Percentiles rank a stretch among this genome's conserved stretches.
Evolutionary conservation across 2,329 filamentous ascomycete species (phyloP).

Genomic region (Aspergillus novofumigatus): DNA sequence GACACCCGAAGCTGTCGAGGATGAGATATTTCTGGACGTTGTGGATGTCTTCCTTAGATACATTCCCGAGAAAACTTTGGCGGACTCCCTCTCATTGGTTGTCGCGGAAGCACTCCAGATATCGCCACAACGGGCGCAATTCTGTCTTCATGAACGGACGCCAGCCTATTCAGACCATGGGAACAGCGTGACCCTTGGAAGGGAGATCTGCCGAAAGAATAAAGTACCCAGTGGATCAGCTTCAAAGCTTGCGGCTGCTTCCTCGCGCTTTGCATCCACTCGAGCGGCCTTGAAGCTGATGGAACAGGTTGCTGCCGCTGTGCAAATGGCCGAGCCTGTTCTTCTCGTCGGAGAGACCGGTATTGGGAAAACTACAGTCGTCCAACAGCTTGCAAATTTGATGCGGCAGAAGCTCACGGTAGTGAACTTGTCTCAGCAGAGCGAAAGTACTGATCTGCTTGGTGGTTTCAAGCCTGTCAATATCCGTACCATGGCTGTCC

Average conservation of each 20-base stretch:
- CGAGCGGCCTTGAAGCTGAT: slow-evolving; percentile 77
- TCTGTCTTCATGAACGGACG: slow-evolving; percentile 69
- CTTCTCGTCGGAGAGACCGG: slow-evolving; percentile 97
- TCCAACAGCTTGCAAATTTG: slow-evolving; percentile 83
- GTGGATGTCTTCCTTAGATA: slow-evolving; percentile 88
- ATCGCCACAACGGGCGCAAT: slow-evolving; percentile 73
- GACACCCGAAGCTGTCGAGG: slow-evolving; percentile 65
- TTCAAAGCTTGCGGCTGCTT: slow-evolving; percentile 35
- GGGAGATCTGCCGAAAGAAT: slow-evolving; percentile 56
- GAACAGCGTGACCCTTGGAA: slow-evolving; percentile 59
- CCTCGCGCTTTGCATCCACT: slow-evolving; percentile 73
- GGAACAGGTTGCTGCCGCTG: slow-evolving; percentile 80
- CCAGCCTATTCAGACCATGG: slow-evolving; percentile 64
- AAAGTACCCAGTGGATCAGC: slow-evolving; percentile 49
- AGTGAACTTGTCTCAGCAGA: slow-evolving; percentile 96
- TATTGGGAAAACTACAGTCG: slow-evolving; percentile 94
- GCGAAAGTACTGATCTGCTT: slow-evolving; percentile 90
- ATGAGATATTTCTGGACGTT: slow-evolving; percentile 90
- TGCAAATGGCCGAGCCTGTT: slow-evolving; percentile 81
- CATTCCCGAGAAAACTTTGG: slow-evolving; percentile 62
- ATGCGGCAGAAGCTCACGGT: slow-evolving; percentile 83
- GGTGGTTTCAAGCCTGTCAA: slow-evolving; percentile 97
- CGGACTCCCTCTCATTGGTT: slow-evolving; percentile 50
- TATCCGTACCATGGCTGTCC: slow-evolving; percentile 78
- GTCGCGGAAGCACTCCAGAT: slow-evolving; percentile 88